Evolutionary conservation across 257 asterid genomes (phyloP).

Genomic region (Primulina eburnea): DNA sequence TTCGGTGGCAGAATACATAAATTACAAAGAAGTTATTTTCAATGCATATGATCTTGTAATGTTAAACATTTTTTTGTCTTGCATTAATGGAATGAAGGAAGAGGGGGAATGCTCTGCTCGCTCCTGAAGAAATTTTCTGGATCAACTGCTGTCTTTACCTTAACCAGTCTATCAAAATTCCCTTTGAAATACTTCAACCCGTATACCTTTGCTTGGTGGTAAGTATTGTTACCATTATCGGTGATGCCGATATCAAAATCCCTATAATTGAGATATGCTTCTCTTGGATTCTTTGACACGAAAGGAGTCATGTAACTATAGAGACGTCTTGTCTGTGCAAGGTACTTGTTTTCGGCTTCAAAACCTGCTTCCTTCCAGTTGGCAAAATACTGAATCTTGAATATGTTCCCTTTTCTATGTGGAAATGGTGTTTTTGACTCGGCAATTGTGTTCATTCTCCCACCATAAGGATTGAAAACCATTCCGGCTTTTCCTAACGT

Average conservation of each 20-base stretch:
- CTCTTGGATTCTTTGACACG: slow-evolving; percentile 42
- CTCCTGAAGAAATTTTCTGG: slow-evolving; percentile 41
- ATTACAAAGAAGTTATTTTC: no score
- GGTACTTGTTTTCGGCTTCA: slow-evolving; percentile 26
- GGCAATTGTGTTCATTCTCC: slow-evolving; percentile 31
- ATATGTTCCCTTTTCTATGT: slow-evolving; percentile 35
- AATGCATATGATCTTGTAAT: no score
- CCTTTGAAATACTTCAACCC: slow-evolving; percentile 38
- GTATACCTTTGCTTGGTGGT: slow-evolving; percentile 30
- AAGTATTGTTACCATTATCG: slow-evolving; percentile 22
- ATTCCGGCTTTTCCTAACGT: slow-evolving; percentile 25
- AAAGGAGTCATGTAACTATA: slow-evolving; percentile 35
- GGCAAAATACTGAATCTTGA: slow-evolving; percentile 38
- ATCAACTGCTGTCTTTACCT: slow-evolving; percentile 34
- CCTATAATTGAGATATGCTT: slow-evolving; percentile 40
- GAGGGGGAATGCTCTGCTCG: slow-evolving; percentile 41
- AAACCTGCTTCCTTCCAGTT: slow-evolving; percentile 31
- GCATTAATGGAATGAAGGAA: no score
- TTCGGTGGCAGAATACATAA: no score
- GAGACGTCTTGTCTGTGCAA: slow-evolving; percentile 20
- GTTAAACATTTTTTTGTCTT: no score
- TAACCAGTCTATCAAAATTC: slow-evolving; percentile 42
- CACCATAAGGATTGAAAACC: slow-evolving; percentile 42
- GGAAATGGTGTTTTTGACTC: slow-evolving; percentile 27
- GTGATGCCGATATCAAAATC: slow-evolving; percentile 41